Evolutionary conservation across 331 rosid genomes (phyloP), one percentile per base, ranked within the genome.

Genomic region (Rosa hybrid): DNA sequence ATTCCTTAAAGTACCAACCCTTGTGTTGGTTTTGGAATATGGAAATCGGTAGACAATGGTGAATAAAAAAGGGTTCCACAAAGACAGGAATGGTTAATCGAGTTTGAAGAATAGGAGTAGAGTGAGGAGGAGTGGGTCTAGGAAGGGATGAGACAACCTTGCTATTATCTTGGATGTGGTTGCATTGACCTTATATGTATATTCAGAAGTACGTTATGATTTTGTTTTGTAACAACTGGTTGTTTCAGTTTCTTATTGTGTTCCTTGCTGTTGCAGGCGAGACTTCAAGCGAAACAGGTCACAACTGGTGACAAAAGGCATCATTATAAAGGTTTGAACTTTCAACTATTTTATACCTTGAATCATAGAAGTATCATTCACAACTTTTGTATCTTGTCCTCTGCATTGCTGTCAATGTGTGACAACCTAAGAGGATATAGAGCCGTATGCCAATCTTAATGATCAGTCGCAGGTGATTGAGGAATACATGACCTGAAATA

Each of bases 201-300:
- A 27, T 17, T 48, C 2, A 8, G 17, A 50, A 49, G 39, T 18
- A 1, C 11, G 18, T 72, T 71, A 6, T 71, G 76, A 48, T 71
- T 16, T 49, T 0, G 2, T 11, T 6, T 21, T 12, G 12, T 16
- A 72, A 25, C 42, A 10, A 49, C 27, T 72, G 39, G 2, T 60
- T 77, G 41, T 85, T 82, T 76, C 70, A 56, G 44, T 30, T 84
- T 77, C 77, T 53, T 77, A 77, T 71, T 12, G 38, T 48, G n/a
- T 30, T 5, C 23, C 74, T 75, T 80, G 77, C 79, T 78, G 54
- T 76, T 86, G 69, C 92, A 93, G 99, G 77, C 98, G n/a, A 88
- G 98, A 82, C 99, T 95, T 87, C 99, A 95, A 83, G 97, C 94
- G 20, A 90, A 88, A 73, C 99, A 93, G 85, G 85, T 80, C 69